Percentiles rank a stretch among this genome's conserved stretches.
These are phyloP conservation scores for Hypoxylon sp. DNA, from an alignment of 2,329 filamentous ascomycete genomes.

Conservation along the genomic window DNA sequence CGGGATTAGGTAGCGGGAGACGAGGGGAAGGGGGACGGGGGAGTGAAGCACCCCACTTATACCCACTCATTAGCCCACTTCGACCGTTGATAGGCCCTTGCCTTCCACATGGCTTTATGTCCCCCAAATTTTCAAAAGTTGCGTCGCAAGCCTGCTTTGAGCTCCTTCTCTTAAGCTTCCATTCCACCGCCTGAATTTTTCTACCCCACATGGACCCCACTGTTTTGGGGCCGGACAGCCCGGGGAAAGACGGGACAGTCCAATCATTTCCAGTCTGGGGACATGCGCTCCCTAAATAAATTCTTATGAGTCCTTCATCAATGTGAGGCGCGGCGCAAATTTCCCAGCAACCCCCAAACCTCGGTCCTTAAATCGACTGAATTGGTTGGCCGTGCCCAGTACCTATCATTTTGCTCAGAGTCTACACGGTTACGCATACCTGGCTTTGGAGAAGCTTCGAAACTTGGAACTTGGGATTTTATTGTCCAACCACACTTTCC, in stretches of 20 bases:
- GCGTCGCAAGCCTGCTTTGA: slow-evolving; percentile 23
- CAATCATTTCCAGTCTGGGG: slow-evolving; percentile 39
- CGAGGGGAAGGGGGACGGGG: slow-evolving; percentile 1
- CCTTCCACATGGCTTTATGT: slow-evolving; percentile 40
- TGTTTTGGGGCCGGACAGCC: slow-evolving; percentile 28
- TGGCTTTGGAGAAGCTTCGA: slow-evolving; percentile 20
- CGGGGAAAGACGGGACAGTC: slow-evolving; percentile 41
- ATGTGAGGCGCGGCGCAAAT: slow-evolving; percentile 41
- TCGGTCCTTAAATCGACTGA: slow-evolving; percentile 26
- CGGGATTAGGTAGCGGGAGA: slow-evolving; percentile 19
- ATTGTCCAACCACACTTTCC: slow-evolving; percentile 37
- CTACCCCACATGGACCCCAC: slow-evolving; percentile 44
- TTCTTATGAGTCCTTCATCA: slow-evolving; percentile 39
- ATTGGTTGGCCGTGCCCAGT: slow-evolving; percentile 29
- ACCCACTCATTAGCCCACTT: slow-evolving; percentile 21
- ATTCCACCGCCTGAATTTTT: slow-evolving; percentile 44
- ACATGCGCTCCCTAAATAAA: slow-evolving; percentile 32
- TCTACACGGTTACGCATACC: slow-evolving; percentile 26
- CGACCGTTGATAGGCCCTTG: slow-evolving; percentile 36
- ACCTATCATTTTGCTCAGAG: slow-evolving; percentile 39
- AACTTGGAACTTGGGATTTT: slow-evolving; percentile 35
- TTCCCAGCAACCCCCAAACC: slow-evolving; percentile 34
- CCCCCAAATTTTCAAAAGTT: slow-evolving; percentile 11
- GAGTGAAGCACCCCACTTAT: not conserved
- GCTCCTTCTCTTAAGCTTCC: slow-evolving; percentile 41